phyloP scores from a whole-genome alignment of 2,329 filamentous ascomycete species.

The Ophiostoma populinum region DNA sequence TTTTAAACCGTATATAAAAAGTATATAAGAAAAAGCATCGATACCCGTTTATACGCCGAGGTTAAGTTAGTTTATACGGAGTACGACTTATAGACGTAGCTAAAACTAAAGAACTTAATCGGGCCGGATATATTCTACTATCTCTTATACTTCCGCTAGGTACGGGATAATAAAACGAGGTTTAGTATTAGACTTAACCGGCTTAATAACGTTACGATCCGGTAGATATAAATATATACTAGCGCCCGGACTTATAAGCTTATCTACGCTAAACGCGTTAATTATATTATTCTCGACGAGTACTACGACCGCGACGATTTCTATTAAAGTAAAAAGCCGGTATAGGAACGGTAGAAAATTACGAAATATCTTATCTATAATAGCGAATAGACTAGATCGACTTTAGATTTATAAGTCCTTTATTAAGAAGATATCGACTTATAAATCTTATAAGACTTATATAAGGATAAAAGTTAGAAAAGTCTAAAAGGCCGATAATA shows the following conservation, averaged over 20 bases:
- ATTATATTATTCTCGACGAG: neutral
- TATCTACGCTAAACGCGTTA: neutral
- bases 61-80: neutral
- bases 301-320: neutral
- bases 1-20: neutral
- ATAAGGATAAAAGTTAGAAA: too few species aligned
- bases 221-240: neutral
- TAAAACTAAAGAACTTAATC: neutral
- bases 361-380: neutral
- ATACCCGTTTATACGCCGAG: neutral
- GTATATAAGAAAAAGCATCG: neutral
- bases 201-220: neutral
- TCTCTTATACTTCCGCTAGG: neutral
- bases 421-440: neutral
- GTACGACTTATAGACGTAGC: neutral
- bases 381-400: neutral
- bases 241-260: neutral
- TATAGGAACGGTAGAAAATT: neutral
- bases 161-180: neutral
- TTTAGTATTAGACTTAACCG: neutral
- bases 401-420: neutral
- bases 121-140: neutral
- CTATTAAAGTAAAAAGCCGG: neutral
- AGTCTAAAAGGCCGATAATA: too few species aligned
- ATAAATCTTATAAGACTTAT: neutral